Conservation (phyloP, 495 filamentous ascomycete species). For the Talaromyces wortmannii region DNA sequence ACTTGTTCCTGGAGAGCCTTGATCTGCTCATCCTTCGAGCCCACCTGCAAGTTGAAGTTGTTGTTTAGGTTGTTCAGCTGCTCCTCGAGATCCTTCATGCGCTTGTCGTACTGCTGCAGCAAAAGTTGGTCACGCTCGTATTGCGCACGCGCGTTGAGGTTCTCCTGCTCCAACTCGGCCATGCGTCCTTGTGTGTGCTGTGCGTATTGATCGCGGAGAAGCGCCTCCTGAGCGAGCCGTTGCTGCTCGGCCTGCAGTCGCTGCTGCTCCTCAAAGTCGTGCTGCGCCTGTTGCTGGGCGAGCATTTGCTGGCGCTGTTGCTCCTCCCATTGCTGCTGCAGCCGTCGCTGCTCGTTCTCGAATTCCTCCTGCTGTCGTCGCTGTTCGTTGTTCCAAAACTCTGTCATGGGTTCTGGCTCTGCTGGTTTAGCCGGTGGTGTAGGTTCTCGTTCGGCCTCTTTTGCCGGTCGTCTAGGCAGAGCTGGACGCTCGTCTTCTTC, state of each 20-base stretch:
- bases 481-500: slow-evolving; percentile 78
- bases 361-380: slow-evolving; percentile 86
- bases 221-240: slow-evolving; percentile 79
- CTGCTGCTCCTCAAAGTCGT: slow-evolving; percentile 93
- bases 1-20: slow-evolving; percentile 86
- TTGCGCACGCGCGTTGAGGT: slow-evolving; percentile 87
- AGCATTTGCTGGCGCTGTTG: slow-evolving; percentile 75
- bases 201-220: slow-evolving; percentile 79
- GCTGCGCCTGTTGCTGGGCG: slow-evolving; percentile 73
- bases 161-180: slow-evolving; percentile 91
- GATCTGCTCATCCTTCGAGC: slow-evolving; percentile 92
- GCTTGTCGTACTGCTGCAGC: slow-evolving; percentile 91
- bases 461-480: slow-evolving; percentile 70
- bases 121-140: slow-evolving; percentile 95
- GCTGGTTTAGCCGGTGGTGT: slow-evolving; percentile 54
- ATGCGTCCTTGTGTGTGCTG: slow-evolving; percentile 89
- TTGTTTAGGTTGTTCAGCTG: slow-evolving; percentile 76
- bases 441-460: slow-evolving; percentile 51
- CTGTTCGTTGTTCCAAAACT: slow-evolving; percentile 96
- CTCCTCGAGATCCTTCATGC: slow-evolving; percentile 85
- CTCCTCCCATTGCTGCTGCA: slow-evolving; percentile 74
- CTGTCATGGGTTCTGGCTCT: slow-evolving; percentile 91
- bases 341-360: slow-evolving; percentile 81
- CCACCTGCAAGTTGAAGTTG: slow-evolving; percentile 77
- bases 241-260: slow-evolving; percentile 82